Percentiles rank a stretch among this genome's conserved stretches.
These are phyloP conservation scores for Falciphora oryzae DNA, from an alignment of 2,329 filamentous ascomycete species.

Conservation along the genomic window DNA sequence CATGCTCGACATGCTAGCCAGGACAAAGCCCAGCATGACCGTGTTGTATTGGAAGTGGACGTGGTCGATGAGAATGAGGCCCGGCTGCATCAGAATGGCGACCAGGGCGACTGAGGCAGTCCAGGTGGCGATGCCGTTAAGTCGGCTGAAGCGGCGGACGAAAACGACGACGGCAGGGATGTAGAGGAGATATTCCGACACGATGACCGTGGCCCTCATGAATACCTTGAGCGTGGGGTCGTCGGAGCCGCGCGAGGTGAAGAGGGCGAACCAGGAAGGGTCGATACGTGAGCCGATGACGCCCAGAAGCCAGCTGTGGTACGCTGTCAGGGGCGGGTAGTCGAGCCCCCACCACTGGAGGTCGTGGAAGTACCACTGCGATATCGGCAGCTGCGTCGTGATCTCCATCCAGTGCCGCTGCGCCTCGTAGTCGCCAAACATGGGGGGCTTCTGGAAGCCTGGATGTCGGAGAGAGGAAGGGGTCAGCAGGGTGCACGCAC, in stretches of 20 bases:
- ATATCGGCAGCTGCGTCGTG: constrained; percentile 80
- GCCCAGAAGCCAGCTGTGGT: constrained; percentile 95
- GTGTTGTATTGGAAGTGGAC: constrained; percentile 98
- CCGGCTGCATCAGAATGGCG: constrained; percentile 88
- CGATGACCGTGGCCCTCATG: constrained; percentile 87
- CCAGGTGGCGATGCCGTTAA: constrained; percentile 74
- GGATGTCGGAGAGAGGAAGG: constrained; percentile 10
- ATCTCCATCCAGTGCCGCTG: constrained; percentile 99
- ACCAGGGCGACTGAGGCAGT: constrained; percentile 78
- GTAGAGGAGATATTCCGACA: constrained; percentile 88
- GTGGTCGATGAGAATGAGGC: constrained; percentile 87
- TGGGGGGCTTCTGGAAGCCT: constrained; percentile 77
- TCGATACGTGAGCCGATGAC: constrained; percentile 76
- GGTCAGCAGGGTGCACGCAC: background rate
- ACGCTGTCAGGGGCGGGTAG: constrained; percentile 94
- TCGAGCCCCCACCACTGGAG: constrained; percentile 96
- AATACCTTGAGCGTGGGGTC: constrained; percentile 80
- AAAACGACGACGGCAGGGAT: constrained; percentile 83
- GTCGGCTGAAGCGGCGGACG: constrained; percentile 70
- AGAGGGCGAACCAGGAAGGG: constrained; percentile 80
- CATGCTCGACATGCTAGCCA: constrained; percentile 84
- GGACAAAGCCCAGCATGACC: constrained; percentile 89
- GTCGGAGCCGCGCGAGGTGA: constrained; percentile 75
- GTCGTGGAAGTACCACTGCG: constrained; percentile 98
- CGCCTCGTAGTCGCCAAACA: constrained; percentile 96